Evolutionary conservation across 1,139 yeast genomes (phyloP), one percentile per base, ranked within the genome.

Genomic region (Taiozyma sp.): DNA sequence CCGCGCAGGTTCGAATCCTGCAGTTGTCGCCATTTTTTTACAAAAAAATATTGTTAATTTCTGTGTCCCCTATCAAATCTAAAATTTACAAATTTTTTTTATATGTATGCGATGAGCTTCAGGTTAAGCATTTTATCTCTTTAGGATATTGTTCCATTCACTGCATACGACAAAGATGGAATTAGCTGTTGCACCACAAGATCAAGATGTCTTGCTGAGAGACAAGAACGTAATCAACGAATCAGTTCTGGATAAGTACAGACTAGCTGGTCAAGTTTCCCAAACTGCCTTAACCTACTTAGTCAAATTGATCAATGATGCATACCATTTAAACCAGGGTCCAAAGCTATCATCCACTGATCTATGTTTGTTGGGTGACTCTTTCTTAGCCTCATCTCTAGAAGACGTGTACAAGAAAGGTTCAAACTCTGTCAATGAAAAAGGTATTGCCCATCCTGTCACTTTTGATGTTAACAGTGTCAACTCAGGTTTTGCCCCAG

Each of bases 371-470:
- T 71, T 85, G 51, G 88, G 95, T 44, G 97, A 91, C 68, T 80
- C 88, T 24, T 86, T 82, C 68, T 70, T 90, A 64, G 68, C 73
- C 47, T 72, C 78, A 48, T 73, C 86, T 51, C 70, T 86, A 53
- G 72, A 74, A 47, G 73, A 73, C 53, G 81, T 74, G 32, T 85
- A 79, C 67, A 79, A 72, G 58, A 69, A 67, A 53, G 67, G 67
- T 19, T 43, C 59, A 3, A 78, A 76, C 55, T 69, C 72, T 48
- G 85, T 83, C 41, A 75, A 79, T 61, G 95, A 86, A 71, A 88
- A 87, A 69, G 97, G 97, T 53, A 87, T 93, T 65, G 88, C 97
- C 14, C 79, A 79, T 53, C 99, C 99, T n/a, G 91, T 91, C 16
- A 79, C 88, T 52, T 80, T 93, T 57, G 95, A 90, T 67, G 84